Conservation (phyloP, 345 rosid species). For the Populus nigra region DNA sequence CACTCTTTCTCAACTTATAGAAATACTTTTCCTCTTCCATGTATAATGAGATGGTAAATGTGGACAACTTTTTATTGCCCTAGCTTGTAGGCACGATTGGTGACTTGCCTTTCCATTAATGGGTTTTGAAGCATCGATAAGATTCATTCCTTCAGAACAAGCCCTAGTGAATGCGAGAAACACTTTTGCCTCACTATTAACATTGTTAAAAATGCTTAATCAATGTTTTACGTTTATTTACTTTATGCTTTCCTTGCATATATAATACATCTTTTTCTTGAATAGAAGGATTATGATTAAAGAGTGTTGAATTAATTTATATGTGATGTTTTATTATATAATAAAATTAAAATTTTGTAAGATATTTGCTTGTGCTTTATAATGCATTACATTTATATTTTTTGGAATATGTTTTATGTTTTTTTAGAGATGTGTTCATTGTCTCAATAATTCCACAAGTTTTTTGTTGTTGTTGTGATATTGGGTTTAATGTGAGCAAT, state of each 20-base stretch:
- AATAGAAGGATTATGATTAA: neutral
- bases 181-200: conserved; percentile 48
- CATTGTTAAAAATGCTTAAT: conserved; percentile 57
- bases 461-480: too few species aligned
- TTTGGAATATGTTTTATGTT: too few species aligned
- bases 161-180: conserved; percentile 73
- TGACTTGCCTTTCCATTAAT: conserved; percentile 72
- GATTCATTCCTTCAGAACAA: conserved; percentile 75
- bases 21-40: conserved; percentile 48
- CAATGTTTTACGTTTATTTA: conserved; percentile 38
- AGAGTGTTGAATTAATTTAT: too few species aligned
- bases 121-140: conserved; percentile 88
- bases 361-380: too few species aligned
- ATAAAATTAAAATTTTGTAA: too few species aligned
- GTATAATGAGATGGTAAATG: conserved; percentile 59
- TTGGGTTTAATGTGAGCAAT: too few species aligned
- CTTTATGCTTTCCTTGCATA: conserved; percentile 46
- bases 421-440: too few species aligned
- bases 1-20: conserved; percentile 47
- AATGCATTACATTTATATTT: too few species aligned
- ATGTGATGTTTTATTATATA: too few species aligned
- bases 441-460: too few species aligned
- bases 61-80: conserved; percentile 64
- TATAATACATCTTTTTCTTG: conserved; percentile 43
- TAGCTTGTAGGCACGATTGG: conserved; percentile 67